Evolutionary conservation across 495 filamentous ascomycete species (phyloP).

Genomic region (Tuber aestivum): DNA sequence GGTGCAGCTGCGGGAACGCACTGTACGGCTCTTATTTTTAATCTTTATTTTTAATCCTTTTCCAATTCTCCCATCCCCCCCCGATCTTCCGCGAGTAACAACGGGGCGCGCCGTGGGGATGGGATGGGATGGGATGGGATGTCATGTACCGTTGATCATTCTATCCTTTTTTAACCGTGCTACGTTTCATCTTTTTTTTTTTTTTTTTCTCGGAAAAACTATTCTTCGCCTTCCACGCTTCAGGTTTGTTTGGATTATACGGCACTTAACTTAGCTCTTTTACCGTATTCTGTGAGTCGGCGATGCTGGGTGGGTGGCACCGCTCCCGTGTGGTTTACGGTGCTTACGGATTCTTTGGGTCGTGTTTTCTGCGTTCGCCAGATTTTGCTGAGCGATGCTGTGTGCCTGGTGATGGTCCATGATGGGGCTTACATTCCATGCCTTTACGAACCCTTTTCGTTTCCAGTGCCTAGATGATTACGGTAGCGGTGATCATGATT

Average conservation of each 20-base stretch:
- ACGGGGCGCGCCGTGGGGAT: not conserved
- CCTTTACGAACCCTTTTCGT: not conserved
- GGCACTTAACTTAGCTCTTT: not conserved
- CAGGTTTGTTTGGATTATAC: not conserved
- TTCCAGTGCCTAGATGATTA: not conserved
- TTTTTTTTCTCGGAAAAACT: not conserved
- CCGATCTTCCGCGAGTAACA: not conserved
- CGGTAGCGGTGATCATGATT: not conserved
- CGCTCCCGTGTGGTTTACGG: not conserved
- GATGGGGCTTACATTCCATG: not conserved
- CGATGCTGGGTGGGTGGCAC: not conserved
- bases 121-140: too few species aligned
- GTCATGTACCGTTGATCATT: not conserved
- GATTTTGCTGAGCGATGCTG: not conserved
- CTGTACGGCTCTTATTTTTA: slow-evolving; percentile 7
- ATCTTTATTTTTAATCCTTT: slow-evolving; percentile 2
- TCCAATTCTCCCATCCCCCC: slow-evolving; percentile 10
- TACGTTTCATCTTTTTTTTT: not conserved
- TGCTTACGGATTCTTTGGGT: not conserved
- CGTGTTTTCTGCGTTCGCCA: not conserved
- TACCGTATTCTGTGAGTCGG: not conserved
- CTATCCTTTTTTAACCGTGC: not conserved
- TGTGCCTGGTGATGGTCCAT: not conserved
- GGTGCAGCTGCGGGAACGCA: not conserved
- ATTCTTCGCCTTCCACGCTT: not conserved